These are phyloP conservation scores for Sporothrix euskadiensis DNA, from an alignment of 2,329 filamentous ascomycete species.

Conservation along the genomic window DNA sequence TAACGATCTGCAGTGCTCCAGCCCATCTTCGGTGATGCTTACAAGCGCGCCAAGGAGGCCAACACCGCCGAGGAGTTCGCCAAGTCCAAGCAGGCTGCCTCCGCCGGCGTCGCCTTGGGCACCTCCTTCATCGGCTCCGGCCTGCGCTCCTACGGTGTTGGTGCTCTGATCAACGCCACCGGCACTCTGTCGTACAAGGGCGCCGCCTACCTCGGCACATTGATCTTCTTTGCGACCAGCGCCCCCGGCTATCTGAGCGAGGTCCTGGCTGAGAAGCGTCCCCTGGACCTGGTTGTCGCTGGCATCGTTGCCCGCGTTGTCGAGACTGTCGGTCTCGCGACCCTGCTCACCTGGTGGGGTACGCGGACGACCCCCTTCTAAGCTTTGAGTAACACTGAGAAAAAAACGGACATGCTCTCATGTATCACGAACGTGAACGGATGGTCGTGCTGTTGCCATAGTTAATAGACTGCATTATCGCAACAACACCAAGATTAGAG, in stretches of 20 bases:
- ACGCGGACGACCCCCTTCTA: conserved; percentile 92
- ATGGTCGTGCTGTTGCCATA: neutral
- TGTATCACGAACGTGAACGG: neutral
- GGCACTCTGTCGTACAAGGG: conserved; percentile 96
- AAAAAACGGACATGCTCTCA: neutral
- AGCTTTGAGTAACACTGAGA: conserved; percentile 48
- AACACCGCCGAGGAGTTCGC: conserved; percentile 97
- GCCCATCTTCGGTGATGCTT: conserved; percentile 91
- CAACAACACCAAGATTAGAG: neutral
- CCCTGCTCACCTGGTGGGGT: conserved; percentile 97
- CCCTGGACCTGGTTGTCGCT: conserved; percentile 85
- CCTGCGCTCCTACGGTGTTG: conserved; percentile 85
- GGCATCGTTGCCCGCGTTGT: conserved; percentile 80
- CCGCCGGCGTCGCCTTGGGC: conserved; percentile 85
- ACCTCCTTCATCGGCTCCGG: conserved; percentile 86
- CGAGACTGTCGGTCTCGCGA: conserved; percentile 87
- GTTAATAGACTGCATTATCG: conserved; percentile 15
- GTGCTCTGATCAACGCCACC: conserved; percentile 89
- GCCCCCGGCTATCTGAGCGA: conserved; percentile 88
- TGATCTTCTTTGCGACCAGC: conserved; percentile 90
- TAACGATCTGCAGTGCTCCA: conserved; percentile 60
- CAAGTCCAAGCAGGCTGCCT: conserved; percentile 86
- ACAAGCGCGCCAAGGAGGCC: conserved; percentile 85
- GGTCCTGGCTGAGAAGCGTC: conserved; percentile 86
- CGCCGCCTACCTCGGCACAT: conserved; percentile 83